A percentile compares a stretch with the other conserved stretches of the same genome.
Evolutionary conservation across 2,329 filamentous ascomycete species (phyloP).

Genomic region (Arthrocladium fulminans): DNA sequence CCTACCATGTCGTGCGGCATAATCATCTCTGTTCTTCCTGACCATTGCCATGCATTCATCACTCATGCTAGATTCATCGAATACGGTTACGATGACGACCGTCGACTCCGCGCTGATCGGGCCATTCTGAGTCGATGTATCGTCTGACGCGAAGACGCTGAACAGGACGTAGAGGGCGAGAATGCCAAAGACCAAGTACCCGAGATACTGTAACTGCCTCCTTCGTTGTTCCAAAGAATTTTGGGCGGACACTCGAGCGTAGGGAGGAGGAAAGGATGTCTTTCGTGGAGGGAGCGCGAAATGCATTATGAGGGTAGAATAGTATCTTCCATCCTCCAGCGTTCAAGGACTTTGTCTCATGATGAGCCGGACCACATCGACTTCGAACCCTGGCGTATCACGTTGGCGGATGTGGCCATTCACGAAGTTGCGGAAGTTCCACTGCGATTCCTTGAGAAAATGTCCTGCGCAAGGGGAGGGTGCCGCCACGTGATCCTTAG

Average conservation of each 20-base stretch:
- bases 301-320: conserved; percentile 56
- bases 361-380: background rate
- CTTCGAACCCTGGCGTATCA: background rate
- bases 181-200: conserved; percentile 46
- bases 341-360: background rate
- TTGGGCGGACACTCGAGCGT: conserved; percentile 41
- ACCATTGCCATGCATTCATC: conserved; percentile 63
- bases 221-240: conserved; percentile 41
- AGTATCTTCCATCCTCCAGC: background rate
- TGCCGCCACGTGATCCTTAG: no score
- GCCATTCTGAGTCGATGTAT: conserved; percentile 24
- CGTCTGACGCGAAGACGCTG: conserved; percentile 33
- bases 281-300: conserved; percentile 84
- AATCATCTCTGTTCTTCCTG: conserved; percentile 72
- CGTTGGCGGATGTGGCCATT: background rate
- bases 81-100: conserved; percentile 73
- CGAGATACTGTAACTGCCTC: conserved; percentile 53
- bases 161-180: conserved; percentile 55
- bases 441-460: no score
- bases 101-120: conserved; percentile 40
- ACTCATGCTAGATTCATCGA: conserved; percentile 60
- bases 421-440: background rate
- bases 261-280: conserved; percentile 65
- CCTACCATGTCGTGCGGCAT: conserved; percentile 78
- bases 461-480: background rate